phyloP scores from a whole-genome alignment of 106 monocot species.

The Phalaenopsis aphrodite region DNA sequence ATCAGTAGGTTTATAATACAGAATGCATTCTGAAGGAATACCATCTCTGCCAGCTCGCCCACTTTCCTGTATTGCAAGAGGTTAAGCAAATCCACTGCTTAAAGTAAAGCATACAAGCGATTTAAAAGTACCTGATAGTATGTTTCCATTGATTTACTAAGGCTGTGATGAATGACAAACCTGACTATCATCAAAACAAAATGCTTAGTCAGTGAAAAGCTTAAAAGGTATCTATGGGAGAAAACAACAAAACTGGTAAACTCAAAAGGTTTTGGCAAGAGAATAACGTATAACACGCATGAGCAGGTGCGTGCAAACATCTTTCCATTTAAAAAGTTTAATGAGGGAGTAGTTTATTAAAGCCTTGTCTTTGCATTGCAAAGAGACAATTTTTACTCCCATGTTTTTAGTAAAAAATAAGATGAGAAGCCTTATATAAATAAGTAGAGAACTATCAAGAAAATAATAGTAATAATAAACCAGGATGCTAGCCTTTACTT shows the following conservation, averaged over 20 bases:
- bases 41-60: constrained; percentile 99
- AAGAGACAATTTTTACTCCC: too few relatives aligned
- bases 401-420: too few relatives aligned
- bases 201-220: constrained; percentile 8
- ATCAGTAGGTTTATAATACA: constrained; percentile 92
- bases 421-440: too few relatives aligned
- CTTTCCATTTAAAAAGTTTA: too few relatives aligned
- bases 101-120: background rate
- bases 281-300: background rate
- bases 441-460: too few relatives aligned
- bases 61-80: constrained; percentile 67
- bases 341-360: too few relatives aligned
- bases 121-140: constrained; percentile 82
- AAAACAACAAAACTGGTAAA: background rate
- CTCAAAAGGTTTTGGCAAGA: background rate
- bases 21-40: constrained; percentile 89
- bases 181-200: constrained; percentile 56
- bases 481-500: too few relatives aligned
- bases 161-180: constrained; percentile 99
- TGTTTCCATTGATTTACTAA: constrained; percentile 99
- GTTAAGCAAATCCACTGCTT: constrained; percentile 2
- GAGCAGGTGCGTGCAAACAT: background rate
- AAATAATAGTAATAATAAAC: too few relatives aligned
- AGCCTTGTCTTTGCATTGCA: too few relatives aligned
- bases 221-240: background rate